Percentiles rank a stretch among this genome's conserved stretches.
Conservation (phyloP, 1,284 basidiomycete species). For the Amylostereum chailletii region DNA sequence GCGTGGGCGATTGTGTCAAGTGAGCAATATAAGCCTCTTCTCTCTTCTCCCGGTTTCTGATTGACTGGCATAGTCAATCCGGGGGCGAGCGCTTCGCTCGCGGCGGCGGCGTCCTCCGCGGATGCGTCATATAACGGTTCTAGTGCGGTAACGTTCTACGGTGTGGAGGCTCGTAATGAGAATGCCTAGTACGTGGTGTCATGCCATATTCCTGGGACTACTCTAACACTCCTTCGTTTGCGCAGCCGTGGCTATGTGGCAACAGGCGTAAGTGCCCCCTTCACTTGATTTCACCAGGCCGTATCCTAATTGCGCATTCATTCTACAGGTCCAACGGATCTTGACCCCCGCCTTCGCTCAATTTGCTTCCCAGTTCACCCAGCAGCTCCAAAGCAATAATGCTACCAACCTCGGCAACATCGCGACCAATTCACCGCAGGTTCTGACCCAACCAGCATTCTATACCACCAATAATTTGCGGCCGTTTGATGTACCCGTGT, state of each 20-base stretch:
- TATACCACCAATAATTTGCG: constrained; percentile 48
- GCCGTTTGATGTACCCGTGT: constrained; percentile 61
- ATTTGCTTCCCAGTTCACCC: constrained; percentile 28
- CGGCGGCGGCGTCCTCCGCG: constrained; percentile 11
- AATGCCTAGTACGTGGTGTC: constrained; percentile 17
- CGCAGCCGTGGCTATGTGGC: no score
- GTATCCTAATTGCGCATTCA: background rate
- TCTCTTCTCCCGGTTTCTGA: background rate
- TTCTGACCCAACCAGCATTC: constrained; percentile 43
- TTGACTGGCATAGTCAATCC: constrained; percentile 11
- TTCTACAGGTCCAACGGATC: constrained; percentile 4
- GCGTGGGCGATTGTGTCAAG: constrained; percentile 16
- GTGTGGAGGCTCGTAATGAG: constrained; percentile 19
- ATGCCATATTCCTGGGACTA: background rate
- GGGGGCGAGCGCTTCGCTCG: constrained; percentile 14
- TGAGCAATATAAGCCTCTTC: constrained; percentile 5
- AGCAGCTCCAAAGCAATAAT: constrained; percentile 21
- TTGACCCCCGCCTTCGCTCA: constrained; percentile 8
- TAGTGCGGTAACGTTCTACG: constrained; percentile 14
- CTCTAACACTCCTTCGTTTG: background rate
- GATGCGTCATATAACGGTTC: constrained; percentile 16
- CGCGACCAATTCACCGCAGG: constrained; percentile 46
- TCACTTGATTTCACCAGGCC: background rate
- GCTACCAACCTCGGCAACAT: constrained; percentile 17
- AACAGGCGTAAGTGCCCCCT: no score